Conservation (phyloP, 2,329 filamentous ascomycete species). For the Bipolaris victoriae region DNA sequence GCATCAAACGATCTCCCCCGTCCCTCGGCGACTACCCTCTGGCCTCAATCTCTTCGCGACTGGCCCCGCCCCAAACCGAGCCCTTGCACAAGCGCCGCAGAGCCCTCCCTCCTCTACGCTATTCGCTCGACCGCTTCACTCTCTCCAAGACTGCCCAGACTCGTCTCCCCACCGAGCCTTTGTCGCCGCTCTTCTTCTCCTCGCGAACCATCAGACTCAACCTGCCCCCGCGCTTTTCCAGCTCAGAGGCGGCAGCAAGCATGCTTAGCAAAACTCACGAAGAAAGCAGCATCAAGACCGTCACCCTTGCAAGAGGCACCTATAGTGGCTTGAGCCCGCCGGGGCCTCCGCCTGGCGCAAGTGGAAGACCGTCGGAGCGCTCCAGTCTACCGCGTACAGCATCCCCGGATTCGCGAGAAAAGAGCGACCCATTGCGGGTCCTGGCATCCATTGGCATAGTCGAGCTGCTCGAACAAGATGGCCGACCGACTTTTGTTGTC, state of each 20-base stretch:
- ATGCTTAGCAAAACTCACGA: conserved; percentile 62
- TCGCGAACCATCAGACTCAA: conserved; percentile 51
- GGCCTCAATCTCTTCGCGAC: neutral
- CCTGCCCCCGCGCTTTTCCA: conserved; percentile 62
- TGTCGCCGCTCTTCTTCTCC: conserved; percentile 62
- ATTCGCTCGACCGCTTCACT: conserved; percentile 47
- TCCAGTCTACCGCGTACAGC: conserved; percentile 56
- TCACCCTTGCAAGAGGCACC: conserved; percentile 58
- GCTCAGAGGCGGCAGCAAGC: conserved; percentile 63
- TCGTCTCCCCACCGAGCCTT: conserved; percentile 44
- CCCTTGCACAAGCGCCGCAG: conserved; percentile 46
- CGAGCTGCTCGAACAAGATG: conserved; percentile 77
- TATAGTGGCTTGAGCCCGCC: conserved; percentile 48
- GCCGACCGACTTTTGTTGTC: conserved; percentile 76
- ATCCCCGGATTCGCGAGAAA: conserved; percentile 60
- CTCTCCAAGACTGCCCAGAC: conserved; percentile 31
- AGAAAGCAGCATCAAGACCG: conserved; percentile 58
- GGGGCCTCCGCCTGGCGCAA: conserved; percentile 56
- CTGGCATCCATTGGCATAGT: conserved; percentile 70
- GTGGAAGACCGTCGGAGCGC: conserved; percentile 62
- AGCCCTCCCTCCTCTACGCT: conserved; percentile 35
- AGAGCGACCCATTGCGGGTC: conserved; percentile 59
- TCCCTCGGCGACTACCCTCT: conserved; percentile 6
- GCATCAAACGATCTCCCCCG: conserved; percentile 30
- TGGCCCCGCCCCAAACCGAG: conserved; percentile 30